Percentiles rank a stretch among this genome's conserved stretches.
These are phyloP conservation scores for Phyllosticta citribraziliensis DNA, from an alignment of 2,329 filamentous ascomycete species.

Conservation along the genomic window DNA sequence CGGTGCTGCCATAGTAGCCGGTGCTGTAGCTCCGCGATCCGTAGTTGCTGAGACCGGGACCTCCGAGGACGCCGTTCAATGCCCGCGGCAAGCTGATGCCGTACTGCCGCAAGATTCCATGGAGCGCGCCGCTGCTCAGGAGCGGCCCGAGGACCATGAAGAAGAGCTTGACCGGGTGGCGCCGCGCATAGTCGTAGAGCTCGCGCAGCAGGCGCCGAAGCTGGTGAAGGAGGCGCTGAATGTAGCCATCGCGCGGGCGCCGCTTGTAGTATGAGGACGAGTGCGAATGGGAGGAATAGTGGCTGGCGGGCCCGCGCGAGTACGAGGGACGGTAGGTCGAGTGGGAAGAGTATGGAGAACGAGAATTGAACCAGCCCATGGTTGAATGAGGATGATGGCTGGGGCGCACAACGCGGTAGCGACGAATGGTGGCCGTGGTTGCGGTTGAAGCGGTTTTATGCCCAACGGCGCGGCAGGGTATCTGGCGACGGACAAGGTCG, in stretches of 20 bases:
- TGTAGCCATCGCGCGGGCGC: slow-evolving; percentile 65
- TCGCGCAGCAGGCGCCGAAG: slow-evolving; percentile 72
- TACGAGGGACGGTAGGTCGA: slow-evolving; percentile 23
- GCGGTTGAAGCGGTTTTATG: background rate
- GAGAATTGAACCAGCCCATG: slow-evolving; percentile 30
- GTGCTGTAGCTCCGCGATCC: slow-evolving; percentile 18
- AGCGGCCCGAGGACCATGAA: slow-evolving; percentile 84
- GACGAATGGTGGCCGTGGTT: background rate
- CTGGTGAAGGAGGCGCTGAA: slow-evolving; percentile 62
- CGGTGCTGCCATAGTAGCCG: slow-evolving; percentile 37
- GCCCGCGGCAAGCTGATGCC: slow-evolving; percentile 64
- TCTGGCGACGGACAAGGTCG: background rate
- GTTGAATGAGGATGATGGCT: background rate
- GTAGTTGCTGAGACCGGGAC: slow-evolving; percentile 14
- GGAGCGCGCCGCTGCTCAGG: slow-evolving; percentile 71
- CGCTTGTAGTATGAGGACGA: slow-evolving; percentile 64
- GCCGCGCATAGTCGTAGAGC: slow-evolving; percentile 69
- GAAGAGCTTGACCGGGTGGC: slow-evolving; percentile 80
- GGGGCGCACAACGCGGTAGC: background rate
- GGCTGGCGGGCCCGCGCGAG: slow-evolving; percentile 17
- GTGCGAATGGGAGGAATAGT: slow-evolving; percentile 21
- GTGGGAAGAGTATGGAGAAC: slow-evolving; percentile 19
- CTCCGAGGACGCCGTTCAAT: slow-evolving; percentile 34
- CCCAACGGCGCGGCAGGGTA: background rate
- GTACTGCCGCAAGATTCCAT: slow-evolving; percentile 66